Conservation (phyloP, 2,329 filamentous ascomycete genomes). For the Ascosphaera apis region DNA sequence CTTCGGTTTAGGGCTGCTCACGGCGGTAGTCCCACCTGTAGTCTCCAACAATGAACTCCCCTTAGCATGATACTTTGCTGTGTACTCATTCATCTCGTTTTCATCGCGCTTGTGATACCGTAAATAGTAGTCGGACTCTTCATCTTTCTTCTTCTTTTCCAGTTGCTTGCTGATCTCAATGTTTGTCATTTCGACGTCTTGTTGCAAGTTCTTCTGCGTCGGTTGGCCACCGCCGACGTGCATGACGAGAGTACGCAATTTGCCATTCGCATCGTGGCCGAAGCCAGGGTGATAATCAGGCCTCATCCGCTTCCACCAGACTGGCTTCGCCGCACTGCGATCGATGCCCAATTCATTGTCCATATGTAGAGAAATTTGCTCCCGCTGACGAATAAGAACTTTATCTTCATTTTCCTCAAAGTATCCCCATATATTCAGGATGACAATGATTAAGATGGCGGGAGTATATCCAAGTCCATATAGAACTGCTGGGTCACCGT, state of each 20-base stretch:
- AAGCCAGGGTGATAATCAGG: conserved; percentile 11
- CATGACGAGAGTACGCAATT: conserved; percentile 12
- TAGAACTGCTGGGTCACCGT: conserved; percentile 30
- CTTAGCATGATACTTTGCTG: not conserved
- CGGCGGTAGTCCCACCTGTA: not conserved
- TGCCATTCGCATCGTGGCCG: conserved; percentile 8
- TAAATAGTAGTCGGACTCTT: conserved; percentile 1
- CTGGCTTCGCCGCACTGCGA: conserved; percentile 32
- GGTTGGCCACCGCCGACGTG: conserved; percentile 15
- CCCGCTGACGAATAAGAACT: conserved; percentile 40
- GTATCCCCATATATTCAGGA: conserved; percentile 28
- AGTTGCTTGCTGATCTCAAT: conserved; percentile 7
- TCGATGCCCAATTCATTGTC: conserved; percentile 35
- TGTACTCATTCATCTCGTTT: not conserved
- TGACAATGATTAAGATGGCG: conserved; percentile 23
- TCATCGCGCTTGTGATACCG: not conserved
- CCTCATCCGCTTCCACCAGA: conserved; percentile 35
- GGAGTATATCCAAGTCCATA: conserved; percentile 42
- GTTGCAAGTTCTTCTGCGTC: conserved; percentile 10
- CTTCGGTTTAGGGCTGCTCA: not conserved
- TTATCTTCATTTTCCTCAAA: conserved; percentile 47
- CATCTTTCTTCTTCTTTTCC: not conserved
- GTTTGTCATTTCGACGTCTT: conserved; percentile 16
- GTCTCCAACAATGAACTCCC: not conserved
- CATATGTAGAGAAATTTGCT: conserved; percentile 29